phyloP scores from a whole-genome alignment of 257 asterid genomes.

The Handroanthus guayacan region DNA sequence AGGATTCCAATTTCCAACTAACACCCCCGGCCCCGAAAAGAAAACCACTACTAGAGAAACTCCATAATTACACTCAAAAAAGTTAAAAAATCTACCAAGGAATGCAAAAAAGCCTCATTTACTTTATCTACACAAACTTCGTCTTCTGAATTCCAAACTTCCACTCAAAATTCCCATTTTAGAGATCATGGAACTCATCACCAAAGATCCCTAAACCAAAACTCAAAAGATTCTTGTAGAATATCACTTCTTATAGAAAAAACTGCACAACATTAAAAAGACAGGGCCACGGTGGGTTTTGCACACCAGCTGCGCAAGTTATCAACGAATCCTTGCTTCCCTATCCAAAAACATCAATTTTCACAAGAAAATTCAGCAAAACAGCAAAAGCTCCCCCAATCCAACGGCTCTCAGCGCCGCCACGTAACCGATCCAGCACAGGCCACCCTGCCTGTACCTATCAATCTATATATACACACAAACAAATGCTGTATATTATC shows the following conservation, averaged over 20 bases:
- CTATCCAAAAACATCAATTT: conserved; percentile 21
- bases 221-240: not conserved
- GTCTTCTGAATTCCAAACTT: not conserved
- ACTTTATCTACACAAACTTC: not conserved
- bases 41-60: conserved; percentile 32
- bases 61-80: conserved; percentile 24
- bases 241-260: not conserved
- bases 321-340: conserved; percentile 12
- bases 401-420: not conserved
- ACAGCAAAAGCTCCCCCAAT: conserved; percentile 4
- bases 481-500: not conserved
- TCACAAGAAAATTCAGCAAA: conserved; percentile 23
- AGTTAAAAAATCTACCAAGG: not conserved
- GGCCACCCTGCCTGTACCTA: conserved; percentile 1
- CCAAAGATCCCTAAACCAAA: conserved; percentile 11
- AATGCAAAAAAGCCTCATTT: not conserved
- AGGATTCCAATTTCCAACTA: not conserved
- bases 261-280: not conserved
- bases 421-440: conserved; percentile 28
- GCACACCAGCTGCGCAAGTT: conserved; percentile 24
- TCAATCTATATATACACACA: not conserved
- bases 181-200: not conserved
- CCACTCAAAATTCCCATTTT: conserved; percentile 2
- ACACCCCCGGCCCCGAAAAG: conserved; percentile 30
- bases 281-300: not conserved